Percentiles rank a stretch among this genome's conserved stretches.
Conservation (phyloP, 495 filamentous ascomycete species). For the Xylaria acuta region DNA sequence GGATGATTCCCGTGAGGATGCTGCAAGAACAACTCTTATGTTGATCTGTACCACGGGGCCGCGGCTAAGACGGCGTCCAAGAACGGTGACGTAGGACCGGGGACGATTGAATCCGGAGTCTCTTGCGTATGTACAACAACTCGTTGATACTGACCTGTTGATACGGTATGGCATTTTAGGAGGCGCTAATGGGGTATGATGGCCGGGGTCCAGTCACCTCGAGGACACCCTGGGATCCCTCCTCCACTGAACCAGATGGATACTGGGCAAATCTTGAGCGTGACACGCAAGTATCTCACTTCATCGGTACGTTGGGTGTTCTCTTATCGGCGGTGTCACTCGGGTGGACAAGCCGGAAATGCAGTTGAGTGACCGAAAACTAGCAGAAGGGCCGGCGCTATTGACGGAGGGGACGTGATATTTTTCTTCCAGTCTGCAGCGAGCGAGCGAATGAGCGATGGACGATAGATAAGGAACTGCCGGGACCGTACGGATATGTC, state of each 20-base stretch:
- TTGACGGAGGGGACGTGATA: neutral
- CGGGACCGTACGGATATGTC: neutral
- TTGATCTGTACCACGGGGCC: neutral
- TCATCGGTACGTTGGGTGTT: neutral
- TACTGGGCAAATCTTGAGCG: too few relatives aligned
- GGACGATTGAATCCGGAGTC: neutral
- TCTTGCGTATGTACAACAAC: neutral
- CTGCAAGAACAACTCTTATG: neutral
- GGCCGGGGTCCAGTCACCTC: neutral
- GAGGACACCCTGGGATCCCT: too few relatives aligned
- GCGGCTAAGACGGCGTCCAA: neutral
- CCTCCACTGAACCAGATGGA: too few relatives aligned
- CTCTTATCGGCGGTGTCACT: neutral
- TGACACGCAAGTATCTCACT: neutral
- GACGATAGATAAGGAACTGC: neutral
- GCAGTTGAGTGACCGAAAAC: neutral
- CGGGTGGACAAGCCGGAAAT: neutral
- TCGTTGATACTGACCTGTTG: too few relatives aligned
- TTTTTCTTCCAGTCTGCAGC: neutral
- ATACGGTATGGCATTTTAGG: neutral
- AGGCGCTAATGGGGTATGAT: neutral
- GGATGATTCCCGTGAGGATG: neutral
- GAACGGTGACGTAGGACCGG: neutral
- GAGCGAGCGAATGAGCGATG: neutral
- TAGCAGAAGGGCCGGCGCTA: constrained; percentile 7